Evolutionary conservation across 345 rosid species (phyloP).

Genomic region (Garcia nutans): DNA sequence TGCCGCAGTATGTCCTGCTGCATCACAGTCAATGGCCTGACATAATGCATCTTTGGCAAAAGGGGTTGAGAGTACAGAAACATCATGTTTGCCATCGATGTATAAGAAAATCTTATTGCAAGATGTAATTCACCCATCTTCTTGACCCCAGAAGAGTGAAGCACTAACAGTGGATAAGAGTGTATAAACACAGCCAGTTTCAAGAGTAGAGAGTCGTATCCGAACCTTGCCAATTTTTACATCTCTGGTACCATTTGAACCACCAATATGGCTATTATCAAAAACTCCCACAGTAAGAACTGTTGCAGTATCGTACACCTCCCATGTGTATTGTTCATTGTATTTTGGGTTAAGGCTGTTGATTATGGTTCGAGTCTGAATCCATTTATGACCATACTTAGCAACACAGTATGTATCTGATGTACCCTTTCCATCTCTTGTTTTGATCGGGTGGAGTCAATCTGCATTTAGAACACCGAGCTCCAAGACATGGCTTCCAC

Average conservation of each 20-base stretch:
- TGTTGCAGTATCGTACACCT: constrained; percentile 33
- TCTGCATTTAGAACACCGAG: constrained; percentile 30
- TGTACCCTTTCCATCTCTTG: constrained; percentile 30
- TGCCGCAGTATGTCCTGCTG: constrained; percentile 32
- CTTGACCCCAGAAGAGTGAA: constrained; percentile 32
- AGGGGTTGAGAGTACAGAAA: constrained; percentile 28
- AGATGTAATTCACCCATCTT: constrained; percentile 35
- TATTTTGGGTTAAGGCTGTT: constrained; percentile 32
- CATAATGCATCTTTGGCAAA: constrained; percentile 35
- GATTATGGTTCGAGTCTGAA: constrained; percentile 33
- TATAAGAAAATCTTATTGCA: constrained; percentile 29
- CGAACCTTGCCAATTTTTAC: constrained; percentile 31
- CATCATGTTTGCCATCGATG: constrained; percentile 24
- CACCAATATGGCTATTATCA: constrained; percentile 25
- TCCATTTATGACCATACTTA: constrained; percentile 33
- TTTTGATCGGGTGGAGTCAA: constrained; percentile 34
- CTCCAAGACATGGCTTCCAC: constrained; percentile 35
- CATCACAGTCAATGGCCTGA: constrained; percentile 30
- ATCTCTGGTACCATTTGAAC: constrained; percentile 23
- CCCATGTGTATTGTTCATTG: constrained; percentile 37
- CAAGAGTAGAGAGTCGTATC: constrained; percentile 34
- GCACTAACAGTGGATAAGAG: constrained; percentile 28
- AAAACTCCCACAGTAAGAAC: constrained; percentile 32
- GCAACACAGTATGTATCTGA: constrained; percentile 36
- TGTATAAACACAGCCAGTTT: constrained; percentile 35